Conservation (phyloP, 192 early-diverging fungal genomes). For the Coemansia umbellata region DNA sequence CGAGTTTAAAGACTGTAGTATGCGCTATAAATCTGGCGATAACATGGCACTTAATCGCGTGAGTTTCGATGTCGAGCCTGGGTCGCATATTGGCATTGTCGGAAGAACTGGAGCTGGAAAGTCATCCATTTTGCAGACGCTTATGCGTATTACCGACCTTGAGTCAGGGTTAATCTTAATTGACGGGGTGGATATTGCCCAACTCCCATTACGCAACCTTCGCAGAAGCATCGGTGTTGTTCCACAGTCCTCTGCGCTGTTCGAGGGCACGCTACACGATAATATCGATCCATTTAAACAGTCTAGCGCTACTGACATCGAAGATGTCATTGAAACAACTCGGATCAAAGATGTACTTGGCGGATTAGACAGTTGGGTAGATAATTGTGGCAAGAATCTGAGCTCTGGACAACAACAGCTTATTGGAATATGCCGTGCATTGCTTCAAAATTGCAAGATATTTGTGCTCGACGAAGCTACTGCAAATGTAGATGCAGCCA, state of each 20-base stretch:
- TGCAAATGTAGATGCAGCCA: slow-evolving; percentile 30
- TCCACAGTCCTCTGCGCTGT: slow-evolving; percentile 62
- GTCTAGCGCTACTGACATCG: slow-evolving; percentile 68
- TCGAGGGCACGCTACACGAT: slow-evolving; percentile 56
- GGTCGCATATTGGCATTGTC: slow-evolving; percentile 53
- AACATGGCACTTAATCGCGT: slow-evolving; percentile 47
- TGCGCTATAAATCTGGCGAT: slow-evolving; percentile 16
- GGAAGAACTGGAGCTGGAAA: slow-evolving; percentile 71
- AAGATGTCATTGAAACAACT: slow-evolving; percentile 61
- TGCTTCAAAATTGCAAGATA: slow-evolving; percentile 63
- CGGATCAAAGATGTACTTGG: slow-evolving; percentile 55
- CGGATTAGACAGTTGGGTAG: slow-evolving; percentile 26
- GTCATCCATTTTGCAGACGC: slow-evolving; percentile 66
- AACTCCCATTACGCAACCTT: slow-evolving; percentile 68
- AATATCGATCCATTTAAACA: slow-evolving; percentile 84
- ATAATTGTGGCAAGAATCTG: slow-evolving; percentile 21
- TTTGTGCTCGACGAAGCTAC: slow-evolving; percentile 73
- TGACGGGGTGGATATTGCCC: slow-evolving; percentile 68
- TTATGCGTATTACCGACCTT: slow-evolving; percentile 80
- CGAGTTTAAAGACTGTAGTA: slow-evolving; percentile 5
- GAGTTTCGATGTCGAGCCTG: slow-evolving; percentile 33
- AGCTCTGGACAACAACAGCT: slow-evolving; percentile 65
- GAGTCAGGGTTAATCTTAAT: slow-evolving; percentile 62
- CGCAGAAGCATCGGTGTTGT: slow-evolving; percentile 75
- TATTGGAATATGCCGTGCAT: slow-evolving; percentile 72